These are phyloP conservation scores for Aspergillus fumigatiaffinis DNA, from an alignment of 2,329 filamentous ascomycete species.

Conservation along the genomic window DNA sequence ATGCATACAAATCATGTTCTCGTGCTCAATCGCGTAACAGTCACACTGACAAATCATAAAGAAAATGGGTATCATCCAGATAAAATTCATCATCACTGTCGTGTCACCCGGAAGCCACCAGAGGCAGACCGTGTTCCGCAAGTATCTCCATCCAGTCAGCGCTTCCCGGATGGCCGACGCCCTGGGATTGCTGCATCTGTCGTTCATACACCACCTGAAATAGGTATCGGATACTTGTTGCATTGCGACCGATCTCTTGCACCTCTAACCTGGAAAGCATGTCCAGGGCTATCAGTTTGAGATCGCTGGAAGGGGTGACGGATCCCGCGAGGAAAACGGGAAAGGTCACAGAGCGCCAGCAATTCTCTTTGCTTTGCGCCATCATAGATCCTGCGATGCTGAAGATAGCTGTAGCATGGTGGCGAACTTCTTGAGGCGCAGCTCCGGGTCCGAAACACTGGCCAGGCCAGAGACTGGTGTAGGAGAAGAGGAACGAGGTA, in stretches of 20 bases:
- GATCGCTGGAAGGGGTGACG: constrained; percentile 37
- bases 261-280: constrained; percentile 48
- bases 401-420: constrained; percentile 45
- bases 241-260: constrained; percentile 47
- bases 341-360: constrained; percentile 48
- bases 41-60: not conserved
- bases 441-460: constrained; percentile 43
- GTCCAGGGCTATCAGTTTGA: constrained; percentile 48
- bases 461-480: constrained; percentile 50
- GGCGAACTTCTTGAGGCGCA: constrained; percentile 41
- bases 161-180: constrained; percentile 39
- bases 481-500: constrained; percentile 49
- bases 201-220: constrained; percentile 48
- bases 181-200: constrained; percentile 41
- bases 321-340: constrained; percentile 53
- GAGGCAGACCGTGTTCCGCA: constrained; percentile 41
- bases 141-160: constrained; percentile 52
- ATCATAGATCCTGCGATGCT: constrained; percentile 39
- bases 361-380: constrained; percentile 34
- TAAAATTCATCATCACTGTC: constrained; percentile 1
- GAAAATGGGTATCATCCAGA: constrained; percentile 16
- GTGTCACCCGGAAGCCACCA: constrained; percentile 51
- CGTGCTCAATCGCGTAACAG: not conserved
- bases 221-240: constrained; percentile 42
- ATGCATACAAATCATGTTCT: not conserved